Conservation (phyloP, 2,329 filamentous ascomycete species). For the Lachnellula cervina region DNA sequence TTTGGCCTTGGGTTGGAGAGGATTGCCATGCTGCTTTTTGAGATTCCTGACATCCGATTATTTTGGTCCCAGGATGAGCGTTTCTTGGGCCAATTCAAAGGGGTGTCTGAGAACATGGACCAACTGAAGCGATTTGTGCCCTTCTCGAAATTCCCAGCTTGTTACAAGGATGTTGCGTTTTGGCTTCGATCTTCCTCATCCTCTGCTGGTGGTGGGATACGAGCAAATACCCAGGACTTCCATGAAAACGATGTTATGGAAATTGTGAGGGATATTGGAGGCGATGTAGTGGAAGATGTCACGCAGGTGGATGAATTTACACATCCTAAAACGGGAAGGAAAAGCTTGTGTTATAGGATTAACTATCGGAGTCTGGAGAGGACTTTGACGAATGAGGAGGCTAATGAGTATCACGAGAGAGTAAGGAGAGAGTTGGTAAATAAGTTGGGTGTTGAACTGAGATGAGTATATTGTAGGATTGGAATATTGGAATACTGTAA, state of each 20-base stretch:
- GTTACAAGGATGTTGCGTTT: constrained; percentile 90
- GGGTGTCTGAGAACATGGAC: constrained; percentile 48
- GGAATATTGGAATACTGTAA: not conserved
- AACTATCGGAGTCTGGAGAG: constrained; percentile 90
- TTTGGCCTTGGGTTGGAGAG: constrained; percentile 92
- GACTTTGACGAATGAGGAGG: constrained; percentile 80
- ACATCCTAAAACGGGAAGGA: constrained; percentile 77
- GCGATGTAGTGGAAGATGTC: constrained; percentile 85
- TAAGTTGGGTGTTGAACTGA: constrained; percentile 73
- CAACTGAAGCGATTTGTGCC: constrained; percentile 64
- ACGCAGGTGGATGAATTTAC: constrained; percentile 78
- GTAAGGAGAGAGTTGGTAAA: constrained; percentile 62
- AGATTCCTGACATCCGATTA: constrained; percentile 90
- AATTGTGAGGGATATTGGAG: constrained; percentile 75
- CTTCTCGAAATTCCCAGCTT: constrained; percentile 87
- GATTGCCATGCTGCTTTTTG: constrained; percentile 95
- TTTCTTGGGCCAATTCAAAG: constrained; percentile 80
- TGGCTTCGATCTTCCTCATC: constrained; percentile 60
- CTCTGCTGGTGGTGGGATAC: constrained; percentile 42
- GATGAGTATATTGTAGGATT: constrained; percentile 38
- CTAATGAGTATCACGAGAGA: constrained; percentile 67
- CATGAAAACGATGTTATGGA: constrained; percentile 99
- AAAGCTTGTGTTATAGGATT: constrained; percentile 86
- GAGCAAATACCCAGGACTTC: constrained; percentile 48
- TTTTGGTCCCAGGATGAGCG: constrained; percentile 88